Percentiles rank a stretch among this genome's conserved stretches.
phyloP scores from a whole-genome alignment of 225 moss, liverwort and hornwort genomes.

The Polytrichum commune region DNA sequence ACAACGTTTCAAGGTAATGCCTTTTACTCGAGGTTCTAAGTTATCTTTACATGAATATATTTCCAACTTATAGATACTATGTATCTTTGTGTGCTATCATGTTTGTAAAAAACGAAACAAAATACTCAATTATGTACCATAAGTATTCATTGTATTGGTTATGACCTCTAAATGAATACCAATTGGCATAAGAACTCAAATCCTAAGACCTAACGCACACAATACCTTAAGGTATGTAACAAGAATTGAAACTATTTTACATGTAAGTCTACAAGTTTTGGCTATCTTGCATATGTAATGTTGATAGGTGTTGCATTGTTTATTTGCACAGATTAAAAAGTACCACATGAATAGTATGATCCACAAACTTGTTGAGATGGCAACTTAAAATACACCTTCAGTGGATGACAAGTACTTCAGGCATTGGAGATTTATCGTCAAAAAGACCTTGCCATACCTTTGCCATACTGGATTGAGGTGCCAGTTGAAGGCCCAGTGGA shows the following conservation, averaged over 20 bases:
- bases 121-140: too few relatives aligned
- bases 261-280: not conserved
- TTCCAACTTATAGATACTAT: too few relatives aligned
- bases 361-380: not conserved
- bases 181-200: too few relatives aligned
- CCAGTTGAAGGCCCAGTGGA: conserved; percentile 11
- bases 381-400: accelerated
- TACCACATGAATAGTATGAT: not conserved
- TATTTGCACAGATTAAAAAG: not conserved
- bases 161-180: too few relatives aligned
- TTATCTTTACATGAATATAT: too few relatives aligned
- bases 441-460: conserved; percentile 17
- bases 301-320: not conserved
- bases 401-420: conserved; percentile 26
- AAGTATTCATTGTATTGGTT: too few relatives aligned
- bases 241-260: not conserved
- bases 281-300: not conserved
- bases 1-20: conserved; percentile 22
- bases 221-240: too few relatives aligned
- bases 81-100: too few relatives aligned
- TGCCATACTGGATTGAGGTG: conserved; percentile 13
- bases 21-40: not conserved
- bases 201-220: too few relatives aligned
- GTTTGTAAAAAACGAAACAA: too few relatives aligned
- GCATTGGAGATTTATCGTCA: conserved; percentile 62